Conservation (phyloP, 257 asterid species). For the Solanum corneliomulleri region DNA sequence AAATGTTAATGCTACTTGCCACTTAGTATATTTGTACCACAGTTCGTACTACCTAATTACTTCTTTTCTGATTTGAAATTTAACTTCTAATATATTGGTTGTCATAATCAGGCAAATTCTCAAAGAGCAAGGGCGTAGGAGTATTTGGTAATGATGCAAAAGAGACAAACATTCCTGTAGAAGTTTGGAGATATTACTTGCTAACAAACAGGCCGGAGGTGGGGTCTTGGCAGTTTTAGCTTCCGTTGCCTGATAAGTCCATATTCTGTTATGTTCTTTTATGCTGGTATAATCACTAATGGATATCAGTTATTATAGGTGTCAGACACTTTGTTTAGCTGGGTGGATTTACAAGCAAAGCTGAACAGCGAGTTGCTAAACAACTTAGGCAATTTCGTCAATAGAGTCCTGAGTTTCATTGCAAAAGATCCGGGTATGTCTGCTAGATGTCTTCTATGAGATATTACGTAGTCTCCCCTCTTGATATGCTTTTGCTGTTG, state of each 20-base stretch:
- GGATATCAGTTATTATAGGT: slow-evolving; percentile 28
- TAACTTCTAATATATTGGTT: neutral
- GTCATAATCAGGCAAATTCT: slow-evolving; percentile 62
- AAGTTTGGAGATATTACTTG: slow-evolving; percentile 97
- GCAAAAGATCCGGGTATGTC: slow-evolving; percentile 77
- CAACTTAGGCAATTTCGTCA: slow-evolving; percentile 88
- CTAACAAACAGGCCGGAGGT: slow-evolving; percentile 97
- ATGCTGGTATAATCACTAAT: neutral
- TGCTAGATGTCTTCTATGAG: neutral
- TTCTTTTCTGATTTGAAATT: neutral
- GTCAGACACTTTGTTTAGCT: slow-evolving; percentile 89
- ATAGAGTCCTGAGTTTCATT: slow-evolving; percentile 90
- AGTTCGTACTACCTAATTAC: neutral
- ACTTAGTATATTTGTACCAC: neutral
- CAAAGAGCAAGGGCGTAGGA: slow-evolving; percentile 91
- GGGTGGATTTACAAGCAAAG: slow-evolving; percentile 94
- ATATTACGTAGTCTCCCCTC: neutral
- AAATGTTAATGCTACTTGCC: neutral
- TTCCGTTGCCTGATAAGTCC: neutral
- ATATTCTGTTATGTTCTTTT: neutral
- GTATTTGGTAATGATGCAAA: slow-evolving; percentile 96
- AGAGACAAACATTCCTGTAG: slow-evolving; percentile 81
- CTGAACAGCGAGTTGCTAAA: slow-evolving; percentile 66
- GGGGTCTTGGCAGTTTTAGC: slow-evolving; percentile 6
- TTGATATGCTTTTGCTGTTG: neutral